phyloP scores from a whole-genome alignment of 2,329 filamentous ascomycete species.

The Calonectria naviculata region DNA sequence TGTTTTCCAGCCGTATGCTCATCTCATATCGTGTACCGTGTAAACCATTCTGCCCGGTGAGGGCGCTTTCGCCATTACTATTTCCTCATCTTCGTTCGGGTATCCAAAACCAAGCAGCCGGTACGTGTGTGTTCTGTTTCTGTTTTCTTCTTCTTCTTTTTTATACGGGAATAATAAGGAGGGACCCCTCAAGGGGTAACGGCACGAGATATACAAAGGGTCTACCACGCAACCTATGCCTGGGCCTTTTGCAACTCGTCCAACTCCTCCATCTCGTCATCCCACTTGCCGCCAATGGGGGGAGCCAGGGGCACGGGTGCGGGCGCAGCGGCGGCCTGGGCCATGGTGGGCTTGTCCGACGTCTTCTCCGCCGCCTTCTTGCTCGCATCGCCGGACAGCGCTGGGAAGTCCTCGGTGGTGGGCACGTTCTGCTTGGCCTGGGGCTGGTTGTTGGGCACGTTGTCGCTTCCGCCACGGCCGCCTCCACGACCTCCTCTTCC shows the following conservation, averaged over 20 bases:
- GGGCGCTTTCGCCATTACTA: slow-evolving; percentile 11
- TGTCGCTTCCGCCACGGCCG: slow-evolving; percentile 42
- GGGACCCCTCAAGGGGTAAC: too few species aligned
- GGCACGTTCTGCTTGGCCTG: slow-evolving; percentile 40
- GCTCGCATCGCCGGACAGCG: slow-evolving; percentile 42
- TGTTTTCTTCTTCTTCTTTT: slow-evolving; percentile 8
- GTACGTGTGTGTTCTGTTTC: background rate
- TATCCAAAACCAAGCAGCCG: slow-evolving; percentile 3
- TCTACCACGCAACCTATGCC: slow-evolving; percentile 14
- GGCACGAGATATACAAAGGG: too few species aligned
- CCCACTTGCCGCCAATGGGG: slow-evolving; percentile 59
- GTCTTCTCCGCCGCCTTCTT: slow-evolving; percentile 33
- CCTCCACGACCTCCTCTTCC: slow-evolving; percentile 46
- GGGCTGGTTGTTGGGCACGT: slow-evolving; percentile 33
- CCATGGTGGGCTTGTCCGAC: slow-evolving; percentile 41
- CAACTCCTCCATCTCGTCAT: slow-evolving; percentile 67
- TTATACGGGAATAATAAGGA: background rate
- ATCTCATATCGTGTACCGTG: slow-evolving; percentile 7
- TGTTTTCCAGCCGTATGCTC: slow-evolving; percentile 19
- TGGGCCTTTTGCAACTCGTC: slow-evolving; percentile 50
- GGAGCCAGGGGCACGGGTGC: slow-evolving; percentile 40
- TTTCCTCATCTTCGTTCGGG: slow-evolving; percentile 18
- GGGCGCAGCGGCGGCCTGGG: slow-evolving; percentile 41
- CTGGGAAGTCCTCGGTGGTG: slow-evolving; percentile 49
- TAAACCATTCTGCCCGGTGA: background rate